Evolutionary conservation across 768 basidiomycete genomes (phyloP), one percentile per base, ranked within the genome.

Genomic region (Baorangia bicolor): DNA sequence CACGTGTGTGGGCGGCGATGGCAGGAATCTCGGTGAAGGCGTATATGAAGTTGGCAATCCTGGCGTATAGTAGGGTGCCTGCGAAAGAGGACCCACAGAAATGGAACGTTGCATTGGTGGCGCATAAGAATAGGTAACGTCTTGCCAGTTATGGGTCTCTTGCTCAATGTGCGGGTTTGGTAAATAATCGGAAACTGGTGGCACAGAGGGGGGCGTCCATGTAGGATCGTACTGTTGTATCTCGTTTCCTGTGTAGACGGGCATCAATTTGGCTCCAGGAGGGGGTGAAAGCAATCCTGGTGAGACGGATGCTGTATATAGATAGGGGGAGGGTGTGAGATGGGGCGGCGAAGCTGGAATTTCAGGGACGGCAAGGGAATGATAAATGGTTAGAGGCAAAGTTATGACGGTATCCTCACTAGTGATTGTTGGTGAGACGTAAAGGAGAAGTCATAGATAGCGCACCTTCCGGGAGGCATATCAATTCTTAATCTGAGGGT

Each of bases 381-480:
- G 87, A 23, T 84, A 75, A 21, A 90, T 77, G 23, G 75, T 76
- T 0, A 90, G 77, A 11, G 88, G 88, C 11, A 93, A 72, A 44
- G 81, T 77, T 1, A 92, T 69, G 28, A 79, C 62, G 25, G 90
- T 79, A 65, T 92, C 88, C 69, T 89, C 90, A 62, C 91, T 93
- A 61, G 10, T 18, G 38, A 43, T 25, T 14, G 21, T 66, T 47
- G 47, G 53, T 57, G 58, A 46, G 39, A 56, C 35, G 47, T 38
- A 38, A 54, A 44, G 39, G 45, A 42, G 35, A 49, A 55, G 41
- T 40, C 12, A 55, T 43, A 43, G 51, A 53, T 57, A 33, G 71
- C 78, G 47, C 60, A 90, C 90, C 81, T 86, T 66, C 84, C 87
- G 39, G 86, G 71, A 33, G 61, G n/a, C 84, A 90, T 86, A n/a